Base-by-base conservation (phyloP, 2,329 filamentous ascomycete species). In the Pleoardoris graminearum region DNA sequence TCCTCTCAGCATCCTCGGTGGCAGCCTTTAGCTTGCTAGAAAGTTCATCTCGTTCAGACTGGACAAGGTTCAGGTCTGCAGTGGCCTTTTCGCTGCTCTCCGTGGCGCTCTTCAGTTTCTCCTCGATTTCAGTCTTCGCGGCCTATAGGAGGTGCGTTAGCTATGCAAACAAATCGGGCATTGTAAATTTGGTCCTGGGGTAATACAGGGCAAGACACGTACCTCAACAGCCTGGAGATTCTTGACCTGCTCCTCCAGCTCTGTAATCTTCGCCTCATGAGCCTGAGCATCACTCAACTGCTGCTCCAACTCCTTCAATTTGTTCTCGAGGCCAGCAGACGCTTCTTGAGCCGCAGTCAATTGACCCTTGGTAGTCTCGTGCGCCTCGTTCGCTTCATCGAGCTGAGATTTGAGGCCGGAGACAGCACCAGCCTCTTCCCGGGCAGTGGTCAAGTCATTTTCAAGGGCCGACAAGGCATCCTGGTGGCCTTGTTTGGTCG, bases 321-420 rank as follows among this genome's bases (percentile, higher is more conserved):
- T 53, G 30, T 61, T 55, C 30, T 48, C 42, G 22, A 47, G 51
- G 16, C 19, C 21, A 16, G 52, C 21, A 17, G 43, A 7, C 19
- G 47, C 41, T 32, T 50, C 48, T 35, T 53, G 27, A 22, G 44
- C 43, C 7, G 41, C 17, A 17, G 49, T 39, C 37, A 51, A 12
- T 4, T 27, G 29, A 10, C 17, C 23, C 25, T 50, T 50, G 16
- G 47, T 37, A 5, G 39, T 17, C 25, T 56, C 55, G 22, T 60
- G 57, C 21, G 61, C 57, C 38, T 57, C 57, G 14, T 56, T 55
- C 33, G 55, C 51, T 42, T 62, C 55, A 12, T 67, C 65, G 8
- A 69, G 56, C 50, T 67, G 55, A 32, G 48, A 51, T 48, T 65
- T 55, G 4, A 67, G 48, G 16, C 62, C 63, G 16, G 57, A 33